phyloP scores from a whole-genome alignment of 192 early-diverging fungal genomes.

The Backusella parvicylindrica region DNA sequence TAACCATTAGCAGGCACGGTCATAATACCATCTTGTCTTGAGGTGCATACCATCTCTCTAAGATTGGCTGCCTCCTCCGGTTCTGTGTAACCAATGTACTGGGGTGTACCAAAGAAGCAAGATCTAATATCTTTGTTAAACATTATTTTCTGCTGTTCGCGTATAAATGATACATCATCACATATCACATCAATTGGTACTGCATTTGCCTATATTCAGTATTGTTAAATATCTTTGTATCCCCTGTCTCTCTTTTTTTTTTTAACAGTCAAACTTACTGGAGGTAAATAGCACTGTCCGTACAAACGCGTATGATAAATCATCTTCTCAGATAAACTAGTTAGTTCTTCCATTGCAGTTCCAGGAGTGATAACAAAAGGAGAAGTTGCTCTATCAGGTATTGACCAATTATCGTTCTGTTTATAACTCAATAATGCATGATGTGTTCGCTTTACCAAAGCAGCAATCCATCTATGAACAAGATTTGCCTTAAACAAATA shows the following conservation, averaged over 20 bases:
- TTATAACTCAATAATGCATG: conserved; percentile 30
- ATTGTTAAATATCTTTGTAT: conserved; percentile 27
- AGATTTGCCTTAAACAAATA: conserved; percentile 36
- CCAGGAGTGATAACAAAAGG: conserved; percentile 18
- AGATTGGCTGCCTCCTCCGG: conserved; percentile 8
- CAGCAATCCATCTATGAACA: conserved; percentile 39
- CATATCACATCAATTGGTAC: conserved; percentile 62
- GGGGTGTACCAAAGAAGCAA: conserved; percentile 37
- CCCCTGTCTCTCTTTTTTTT: conserved; percentile 30
- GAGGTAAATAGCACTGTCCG: conserved; percentile 35
- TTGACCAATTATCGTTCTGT: conserved; percentile 14
- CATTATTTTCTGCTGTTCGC: conserved; percentile 45
- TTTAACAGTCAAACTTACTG: conserved; percentile 4
- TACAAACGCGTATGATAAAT: conserved; percentile 6
- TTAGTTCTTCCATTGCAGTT: conserved; percentile 21
- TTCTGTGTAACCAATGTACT: conserved; percentile 23
- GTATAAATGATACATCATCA: conserved; percentile 56
- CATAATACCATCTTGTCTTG: conserved; percentile 38
- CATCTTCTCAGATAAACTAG: conserved; percentile 28
- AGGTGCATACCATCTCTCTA: background rate
- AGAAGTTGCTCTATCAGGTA: conserved; percentile 19
- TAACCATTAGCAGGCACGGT: conserved; percentile 41
- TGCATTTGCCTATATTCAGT: conserved; percentile 42
- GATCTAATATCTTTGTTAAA: conserved; percentile 43
- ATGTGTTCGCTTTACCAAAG: conserved; percentile 30